Evolutionary conservation across 1,139 yeast species (phyloP).

Genomic region (Yamadazyma sp.): DNA sequence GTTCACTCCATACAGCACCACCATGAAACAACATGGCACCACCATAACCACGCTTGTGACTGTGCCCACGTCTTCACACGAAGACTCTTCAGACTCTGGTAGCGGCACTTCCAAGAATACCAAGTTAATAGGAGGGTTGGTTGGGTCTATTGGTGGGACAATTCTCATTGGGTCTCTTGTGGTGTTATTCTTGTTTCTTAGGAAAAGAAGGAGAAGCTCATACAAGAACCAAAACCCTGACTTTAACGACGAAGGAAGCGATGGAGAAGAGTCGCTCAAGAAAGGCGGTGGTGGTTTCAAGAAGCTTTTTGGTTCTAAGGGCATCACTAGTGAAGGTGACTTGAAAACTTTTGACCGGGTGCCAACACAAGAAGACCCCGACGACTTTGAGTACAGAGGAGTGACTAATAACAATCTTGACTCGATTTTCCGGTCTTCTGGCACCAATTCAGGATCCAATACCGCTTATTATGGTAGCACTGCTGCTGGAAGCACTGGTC

Average conservation of each 20-base stretch:
- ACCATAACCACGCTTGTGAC: slow-evolving; percentile 45
- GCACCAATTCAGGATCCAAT: slow-evolving; percentile 24
- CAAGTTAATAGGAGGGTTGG: slow-evolving; percentile 47
- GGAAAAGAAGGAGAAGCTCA: slow-evolving; percentile 27
- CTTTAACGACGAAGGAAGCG: slow-evolving; percentile 31
- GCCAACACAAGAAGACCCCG: slow-evolving; percentile 19
- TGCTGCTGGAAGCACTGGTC: slow-evolving; percentile 17
- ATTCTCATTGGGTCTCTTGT: slow-evolving; percentile 41
- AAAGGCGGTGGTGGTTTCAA: slow-evolving; percentile 29
- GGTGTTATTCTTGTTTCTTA: slow-evolving; percentile 36
- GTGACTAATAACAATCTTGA: slow-evolving; percentile 49
- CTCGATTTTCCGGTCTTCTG: slow-evolving; percentile 35
- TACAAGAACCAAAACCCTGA: slow-evolving; percentile 48
- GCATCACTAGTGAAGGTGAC: slow-evolving; percentile 11
- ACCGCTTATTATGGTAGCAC: slow-evolving; percentile 14
- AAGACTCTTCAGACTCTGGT: slow-evolving; percentile 8
- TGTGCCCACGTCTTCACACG: slow-evolving; percentile 34
- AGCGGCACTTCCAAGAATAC: slow-evolving; percentile 28
- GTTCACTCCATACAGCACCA: slow-evolving; percentile 24
- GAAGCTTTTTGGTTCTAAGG: slow-evolving; percentile 31
- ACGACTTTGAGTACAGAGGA: slow-evolving; percentile 46
- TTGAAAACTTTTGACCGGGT: slow-evolving; percentile 13
- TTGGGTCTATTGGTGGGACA: slow-evolving; percentile 50
- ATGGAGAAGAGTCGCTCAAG: slow-evolving; percentile 14
- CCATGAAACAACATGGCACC: slow-evolving; percentile 31